Evolutionary conservation across 1,139 yeast genomes (phyloP).

Genomic region (Candida buenavistaensis): DNA sequence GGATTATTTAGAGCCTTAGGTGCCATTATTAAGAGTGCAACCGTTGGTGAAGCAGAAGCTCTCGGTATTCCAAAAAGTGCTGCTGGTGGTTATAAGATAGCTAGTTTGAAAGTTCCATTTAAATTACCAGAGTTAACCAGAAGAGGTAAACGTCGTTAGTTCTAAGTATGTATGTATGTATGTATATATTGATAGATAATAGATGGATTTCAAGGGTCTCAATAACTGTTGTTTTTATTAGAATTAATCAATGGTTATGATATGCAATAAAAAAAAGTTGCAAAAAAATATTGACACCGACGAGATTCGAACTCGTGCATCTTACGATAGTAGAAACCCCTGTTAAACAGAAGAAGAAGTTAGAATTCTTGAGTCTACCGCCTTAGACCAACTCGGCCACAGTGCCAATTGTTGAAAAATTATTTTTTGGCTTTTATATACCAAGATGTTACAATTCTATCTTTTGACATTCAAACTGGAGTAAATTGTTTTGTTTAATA

Average conservation of each 20-base stretch:
- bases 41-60: constrained; percentile 82
- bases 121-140: constrained; percentile 81
- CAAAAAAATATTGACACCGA: constrained; percentile 4
- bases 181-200: background rate
- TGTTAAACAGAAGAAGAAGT: constrained; percentile 1
- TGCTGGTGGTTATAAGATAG: constrained; percentile 73
- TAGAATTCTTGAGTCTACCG: constrained; percentile 1
- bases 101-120: constrained; percentile 84
- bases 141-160: constrained; percentile 35
- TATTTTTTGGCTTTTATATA: background rate
- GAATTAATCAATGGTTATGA: background rate
- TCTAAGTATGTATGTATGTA: background rate
- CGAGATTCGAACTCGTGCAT: constrained; percentile 5
- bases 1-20: constrained; percentile 80
- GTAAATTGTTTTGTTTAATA: too few relatives aligned
- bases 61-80: constrained; percentile 70
- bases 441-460: background rate
- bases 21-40: constrained; percentile 70
- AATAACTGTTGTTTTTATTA: background rate
- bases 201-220: background rate
- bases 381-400: constrained; percentile 2
- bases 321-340: constrained; percentile 5
- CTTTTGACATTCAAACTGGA: too few relatives aligned
- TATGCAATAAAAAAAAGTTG: background rate
- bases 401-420: background rate